Base-by-base conservation (phyloP, 306 rosid genomes). In the Lablab purpureus region DNA sequence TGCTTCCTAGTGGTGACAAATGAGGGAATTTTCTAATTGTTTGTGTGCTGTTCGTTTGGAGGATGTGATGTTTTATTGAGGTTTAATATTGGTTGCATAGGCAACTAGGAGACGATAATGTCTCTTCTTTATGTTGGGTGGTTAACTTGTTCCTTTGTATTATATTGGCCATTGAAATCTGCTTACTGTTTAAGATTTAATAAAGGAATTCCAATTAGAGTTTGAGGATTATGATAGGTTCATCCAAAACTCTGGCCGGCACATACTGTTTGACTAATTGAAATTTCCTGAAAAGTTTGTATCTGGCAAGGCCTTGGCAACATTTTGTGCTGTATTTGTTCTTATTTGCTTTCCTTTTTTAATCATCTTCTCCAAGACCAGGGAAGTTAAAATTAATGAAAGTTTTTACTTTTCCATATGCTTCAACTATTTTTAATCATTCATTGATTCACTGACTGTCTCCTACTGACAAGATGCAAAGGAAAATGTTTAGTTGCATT, bases 31-130 rank as follows among this genome's bases (percentile, higher is more conserved):
- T 90, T 90, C 83, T 83, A 84, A 84, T 78, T 73, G 89, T 77
- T 69, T 54, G 84, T 78, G 93, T 84, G 94, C 92, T 90, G 96
- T 83, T 88, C 18, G 70, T 85, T 94, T 94, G 96, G 96, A 89
- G 54, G 88, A 86, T 87, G 84, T 87, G 90, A 81, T 89, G 96
- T 89, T 88, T 88, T 82, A 78, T 91, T 82, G 28, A 75, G n/a
- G 86, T 71, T 75, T 84, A 40, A 78, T 76, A 55, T 15, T n/a
- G 60, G 22, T 43, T 67, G 14, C 76, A 34, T 78, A 67, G 82
- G 81, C 84, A 74, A 86, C 87, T 89, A 76, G 69, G 78, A 67
- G 78, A 87, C 71, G 78, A 66, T 79, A 19, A 55, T 79, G 91
- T 60, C 87, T 80, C 84, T 87, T 88, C 62, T 80, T 87, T 84